Conservation (phyloP, 148 eudicot genomes). For the Silene conica region DNA sequence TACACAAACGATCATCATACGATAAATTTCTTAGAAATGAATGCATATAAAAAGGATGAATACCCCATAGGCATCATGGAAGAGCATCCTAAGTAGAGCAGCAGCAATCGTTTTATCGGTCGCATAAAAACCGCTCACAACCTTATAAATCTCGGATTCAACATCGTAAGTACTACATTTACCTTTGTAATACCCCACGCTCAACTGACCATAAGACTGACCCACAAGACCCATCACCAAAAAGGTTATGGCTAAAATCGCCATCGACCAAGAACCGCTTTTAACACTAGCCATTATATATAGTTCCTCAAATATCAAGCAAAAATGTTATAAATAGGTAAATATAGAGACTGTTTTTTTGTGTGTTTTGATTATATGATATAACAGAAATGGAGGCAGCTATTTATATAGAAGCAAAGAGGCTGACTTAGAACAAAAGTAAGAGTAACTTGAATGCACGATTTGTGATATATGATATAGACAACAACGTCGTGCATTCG, state of each 20-base stretch:
- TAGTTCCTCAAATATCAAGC: neutral
- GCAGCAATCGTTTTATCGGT: slow-evolving; percentile 12
- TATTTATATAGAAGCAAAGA: neutral
- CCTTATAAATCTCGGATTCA: slow-evolving; percentile 9
- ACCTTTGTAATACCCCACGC: slow-evolving; percentile 14
- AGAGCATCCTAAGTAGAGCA: slow-evolving; percentile 20
- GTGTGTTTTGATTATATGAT: slow-evolving; percentile 10
- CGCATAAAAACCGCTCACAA: neutral
- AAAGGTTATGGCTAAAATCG: slow-evolving; percentile 14
- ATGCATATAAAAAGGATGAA: no score
- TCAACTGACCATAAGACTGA: slow-evolving; percentile 18
- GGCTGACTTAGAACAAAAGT: slow-evolving; percentile 3
- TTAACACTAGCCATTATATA: slow-evolving; percentile 21
- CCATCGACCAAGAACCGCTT: slow-evolving; percentile 1
- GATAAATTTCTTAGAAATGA: no score
- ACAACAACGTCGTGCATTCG: neutral
- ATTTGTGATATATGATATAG: slow-evolving; percentile 2
- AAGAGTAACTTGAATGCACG: slow-evolving; percentile 4
- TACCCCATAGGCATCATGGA: slow-evolving; percentile 31
- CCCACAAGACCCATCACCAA: slow-evolving; percentile 16
- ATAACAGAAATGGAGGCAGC: neutral
- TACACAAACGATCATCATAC: no score
- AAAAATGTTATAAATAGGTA: neutral
- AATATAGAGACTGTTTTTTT: neutral
- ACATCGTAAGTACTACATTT: slow-evolving; percentile 18